Evolutionary conservation across 306 rosid genomes (phyloP), one percentile per base, ranked within the genome.

Genomic region (Gastrolobium bilobum): DNA sequence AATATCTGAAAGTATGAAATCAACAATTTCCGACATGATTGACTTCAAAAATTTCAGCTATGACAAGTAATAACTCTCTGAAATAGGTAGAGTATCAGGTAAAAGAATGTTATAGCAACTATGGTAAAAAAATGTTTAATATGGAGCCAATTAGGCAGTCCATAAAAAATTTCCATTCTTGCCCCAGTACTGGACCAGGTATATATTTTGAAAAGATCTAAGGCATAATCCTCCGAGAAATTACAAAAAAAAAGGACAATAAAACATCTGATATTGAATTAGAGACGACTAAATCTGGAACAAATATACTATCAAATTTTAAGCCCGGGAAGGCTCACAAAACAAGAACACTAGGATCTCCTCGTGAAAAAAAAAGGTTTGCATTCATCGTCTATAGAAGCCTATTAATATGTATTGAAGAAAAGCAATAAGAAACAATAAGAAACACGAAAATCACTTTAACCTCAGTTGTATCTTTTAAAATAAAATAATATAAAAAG

Each of bases 21-120:
- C 56, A 38, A 30, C 9, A 74, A n/a, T 14, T 74, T 44, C 53
- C 47, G 59, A 43, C 53, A 56, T 29, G 61, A 34, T 15, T 74
- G 46, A 46, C 71, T 33, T 30, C 44, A 15, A 20, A 34, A 42
- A 34, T 48, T 35, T 47, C 48, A 33, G 48, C 34, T 56, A 8
- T 33, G 38, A 43, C n/a, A 38, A 61, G 47, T 11, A 2, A 14
- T 3, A 52, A 29, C 34, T 26, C 39, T 29, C 30, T 3, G 3
- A 65, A 35, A 51, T 10, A 6, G 5, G 33, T 47, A 30, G 29
- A 43, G 73, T 39, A 26, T 67, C 11, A 46, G 10, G 10, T 43
- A 11, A 46, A 30, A 68, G 11, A 68, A 30, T 30, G 58, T 46
- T 31, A 40, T 13, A 3, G 13, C 52, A 65, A 20, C 13, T 42